Base-by-base conservation (phyloP, 495 filamentous ascomycete genomes). In the Penicillium alfredii region DNA sequence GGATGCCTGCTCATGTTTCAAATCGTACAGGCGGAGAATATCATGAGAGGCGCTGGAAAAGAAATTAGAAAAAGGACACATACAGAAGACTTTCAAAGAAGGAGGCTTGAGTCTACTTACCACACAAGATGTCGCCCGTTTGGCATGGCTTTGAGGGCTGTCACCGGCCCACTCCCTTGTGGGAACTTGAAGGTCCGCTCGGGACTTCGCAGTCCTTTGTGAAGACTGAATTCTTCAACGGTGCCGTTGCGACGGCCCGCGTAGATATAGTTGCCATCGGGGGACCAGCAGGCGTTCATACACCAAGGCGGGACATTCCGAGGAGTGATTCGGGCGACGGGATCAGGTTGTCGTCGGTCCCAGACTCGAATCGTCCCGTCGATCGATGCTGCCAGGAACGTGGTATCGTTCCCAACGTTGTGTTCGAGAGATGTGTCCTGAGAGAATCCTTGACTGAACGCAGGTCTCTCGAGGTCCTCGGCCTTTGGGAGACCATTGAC, bases 211-310 rank as follows among this genome's bases (percentile, higher is more conserved):
- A 87, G 68, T 0, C 89, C 86, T 42, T 88, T 88, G 61, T 92
- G 87, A 27, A 97, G 65, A 58, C 75, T 86, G 60, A 82, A 98
- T 55, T 98, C 92, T 40, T 98, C 92, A 1, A 98, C 92, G 0
- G 86, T 94, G 36, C 87, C 84, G 60, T 97, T 98, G 35, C 93
- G 73, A 23, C 92, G 76, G 4, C 92, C 92, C 10, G 84, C 88
- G 61, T 94, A 98, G 38, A 98, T 88, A 61, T 74, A 89, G 60
- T 98, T 96, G 16, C 92, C 92, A 61, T 94, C 84, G 2, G 88
- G 88, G 42, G 82, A 88, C 92, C 93, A 98, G 62, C 86, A 93
- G n/a, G 87, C 88, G 43, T 82, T 86, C 82, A 94, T 97, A 60
- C 89, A 96, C 93, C 93, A 98, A 6, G 88, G 92, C 3, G 93